Conservation (phyloP, 495 filamentous ascomycete species). For the Wilcoxina mikolae region DNA sequence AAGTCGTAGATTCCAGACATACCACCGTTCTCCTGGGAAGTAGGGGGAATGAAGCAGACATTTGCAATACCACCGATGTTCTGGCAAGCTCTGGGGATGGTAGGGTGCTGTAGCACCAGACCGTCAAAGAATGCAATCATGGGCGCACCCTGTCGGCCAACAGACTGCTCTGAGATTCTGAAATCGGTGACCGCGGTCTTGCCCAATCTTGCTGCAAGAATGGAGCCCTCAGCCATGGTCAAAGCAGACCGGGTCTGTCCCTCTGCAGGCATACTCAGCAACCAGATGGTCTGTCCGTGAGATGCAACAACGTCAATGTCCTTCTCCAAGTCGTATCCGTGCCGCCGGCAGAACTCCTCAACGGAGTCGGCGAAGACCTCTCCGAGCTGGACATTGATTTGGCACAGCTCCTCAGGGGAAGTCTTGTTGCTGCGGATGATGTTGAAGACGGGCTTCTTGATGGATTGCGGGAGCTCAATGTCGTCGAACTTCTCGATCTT, state of each 20-base stretch:
- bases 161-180: conserved; percentile 34
- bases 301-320: conserved; percentile 42
- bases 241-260: conserved; percentile 38
- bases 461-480: conserved; percentile 36
- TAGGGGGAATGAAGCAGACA: conserved; percentile 45
- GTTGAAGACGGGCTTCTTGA: conserved; percentile 43
- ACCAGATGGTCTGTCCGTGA: conserved; percentile 47
- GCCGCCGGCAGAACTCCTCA: conserved; percentile 35
- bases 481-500: conserved; percentile 34
- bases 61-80: conserved; percentile 49
- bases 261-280: conserved; percentile 38
- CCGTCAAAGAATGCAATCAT: conserved; percentile 39
- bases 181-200: conserved; percentile 36
- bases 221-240: conserved; percentile 35
- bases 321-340: conserved; percentile 33
- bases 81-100: conserved; percentile 42
- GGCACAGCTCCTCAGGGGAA: conserved; percentile 38
- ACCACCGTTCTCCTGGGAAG: conserved; percentile 32
- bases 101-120: conserved; percentile 41
- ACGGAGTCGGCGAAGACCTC: conserved; percentile 39
- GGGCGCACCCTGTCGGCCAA: conserved; percentile 36
- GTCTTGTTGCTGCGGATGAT: conserved; percentile 42
- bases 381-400: conserved; percentile 40
- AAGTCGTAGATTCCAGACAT: conserved; percentile 39
- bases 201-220: conserved; percentile 32